Conservation (phyloP, 2,329 filamentous ascomycete species). For the Aotearoamyces nothofagi region DNA sequence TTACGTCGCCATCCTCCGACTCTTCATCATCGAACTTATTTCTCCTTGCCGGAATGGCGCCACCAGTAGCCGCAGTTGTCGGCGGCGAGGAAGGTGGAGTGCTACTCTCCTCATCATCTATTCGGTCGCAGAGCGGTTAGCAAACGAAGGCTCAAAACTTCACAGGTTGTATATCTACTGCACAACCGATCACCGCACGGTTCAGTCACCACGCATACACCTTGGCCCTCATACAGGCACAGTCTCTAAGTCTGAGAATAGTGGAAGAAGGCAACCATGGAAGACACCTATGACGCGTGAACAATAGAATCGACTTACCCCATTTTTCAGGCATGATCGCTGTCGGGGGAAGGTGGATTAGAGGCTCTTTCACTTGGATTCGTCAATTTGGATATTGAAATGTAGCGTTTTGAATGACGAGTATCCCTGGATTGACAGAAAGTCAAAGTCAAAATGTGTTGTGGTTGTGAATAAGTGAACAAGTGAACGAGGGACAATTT, state of each 20-base stretch:
- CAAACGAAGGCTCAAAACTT: conserved; percentile 9
- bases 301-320: conserved; percentile 20
- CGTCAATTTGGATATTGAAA: background rate
- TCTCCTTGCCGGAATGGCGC: conserved; percentile 11
- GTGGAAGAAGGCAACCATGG: conserved; percentile 2
- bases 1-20: conserved; percentile 63
- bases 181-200: conserved; percentile 9
- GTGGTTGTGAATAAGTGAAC: no score
- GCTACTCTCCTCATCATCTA: conserved; percentile 32
- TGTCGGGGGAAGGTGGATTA: no score
- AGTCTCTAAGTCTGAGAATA: conserved; percentile 1
- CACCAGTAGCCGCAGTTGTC: conserved; percentile 7
- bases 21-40: conserved; percentile 89
- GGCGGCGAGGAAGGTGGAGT: conserved; percentile 24
- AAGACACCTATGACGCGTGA: conserved; percentile 8
- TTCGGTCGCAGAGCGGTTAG: conserved; percentile 17
- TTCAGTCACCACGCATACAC: conserved; percentile 9
- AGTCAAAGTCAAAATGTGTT: no score
- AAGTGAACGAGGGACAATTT: no score
- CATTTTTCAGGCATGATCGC: conserved; percentile 19
- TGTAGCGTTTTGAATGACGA: no score
- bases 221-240: conserved; percentile 3
- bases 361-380: no score
- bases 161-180: no score
- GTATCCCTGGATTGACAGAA: no score